These are phyloP conservation scores for Xylaria cubensis DNA, from an alignment of 495 filamentous ascomycete genomes.

Conservation along the genomic window DNA sequence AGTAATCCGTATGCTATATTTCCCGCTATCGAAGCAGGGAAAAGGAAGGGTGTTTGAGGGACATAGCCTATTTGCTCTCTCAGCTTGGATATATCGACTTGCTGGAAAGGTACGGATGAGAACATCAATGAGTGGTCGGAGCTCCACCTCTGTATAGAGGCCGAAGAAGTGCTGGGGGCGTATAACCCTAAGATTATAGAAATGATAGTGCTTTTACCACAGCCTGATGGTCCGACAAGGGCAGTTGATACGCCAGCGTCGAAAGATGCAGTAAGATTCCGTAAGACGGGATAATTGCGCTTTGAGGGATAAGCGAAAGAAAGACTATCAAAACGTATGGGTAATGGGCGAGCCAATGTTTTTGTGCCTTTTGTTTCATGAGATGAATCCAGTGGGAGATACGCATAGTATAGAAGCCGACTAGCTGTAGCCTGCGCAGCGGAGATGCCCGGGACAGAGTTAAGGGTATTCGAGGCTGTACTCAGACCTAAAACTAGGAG, in stretches of 20 bases:
- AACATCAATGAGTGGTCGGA: conserved; percentile 58
- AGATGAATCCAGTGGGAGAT: conserved; percentile 57
- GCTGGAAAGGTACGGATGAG: conserved; percentile 58
- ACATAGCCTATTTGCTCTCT: conserved; percentile 76
- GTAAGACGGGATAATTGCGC: conserved; percentile 60
- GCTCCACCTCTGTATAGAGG: background rate
- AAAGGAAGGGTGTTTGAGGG: conserved; percentile 78
- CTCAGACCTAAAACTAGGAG: conserved; percentile 81
- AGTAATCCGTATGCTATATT: conserved; percentile 85
- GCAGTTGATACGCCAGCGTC: conserved; percentile 67
- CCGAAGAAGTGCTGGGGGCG: conserved; percentile 33
- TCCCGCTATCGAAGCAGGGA: conserved; percentile 70
- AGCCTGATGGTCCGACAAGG: conserved; percentile 83
- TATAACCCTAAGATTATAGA: conserved; percentile 67
- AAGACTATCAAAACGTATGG: conserved; percentile 65
- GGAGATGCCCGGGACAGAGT: conserved; percentile 80
- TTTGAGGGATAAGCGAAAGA: conserved; percentile 74
- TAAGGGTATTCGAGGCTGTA: conserved; percentile 71
- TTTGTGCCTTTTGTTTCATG: conserved; percentile 66
- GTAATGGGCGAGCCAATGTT: conserved; percentile 58
- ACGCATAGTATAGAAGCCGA: conserved; percentile 74
- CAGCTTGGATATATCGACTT: conserved; percentile 66
- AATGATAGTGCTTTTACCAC: conserved; percentile 87
- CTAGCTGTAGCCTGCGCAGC: conserved; percentile 74
- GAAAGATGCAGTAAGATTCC: conserved; percentile 66